Percentiles rank a stretch among this genome's conserved stretches.
Conservation (phyloP, 441 rosid species). For the Syzygium syzygioides region DNA sequence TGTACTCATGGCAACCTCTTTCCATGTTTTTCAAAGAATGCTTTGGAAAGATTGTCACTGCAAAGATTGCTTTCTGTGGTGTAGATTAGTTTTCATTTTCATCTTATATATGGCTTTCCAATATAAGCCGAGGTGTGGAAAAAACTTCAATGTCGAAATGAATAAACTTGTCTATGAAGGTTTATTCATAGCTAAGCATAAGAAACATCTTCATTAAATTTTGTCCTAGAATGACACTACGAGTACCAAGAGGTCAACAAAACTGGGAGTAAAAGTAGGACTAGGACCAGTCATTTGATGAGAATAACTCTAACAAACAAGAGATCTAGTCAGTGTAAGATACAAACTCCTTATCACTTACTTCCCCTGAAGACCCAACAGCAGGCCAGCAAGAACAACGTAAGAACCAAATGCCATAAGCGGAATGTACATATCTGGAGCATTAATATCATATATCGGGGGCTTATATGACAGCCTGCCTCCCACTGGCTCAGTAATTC, state of each 20-base stretch:
- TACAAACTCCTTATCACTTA: background rate
- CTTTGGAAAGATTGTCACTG: background rate
- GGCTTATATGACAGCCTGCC: background rate
- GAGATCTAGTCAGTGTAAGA: background rate
- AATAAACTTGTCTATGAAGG: background rate
- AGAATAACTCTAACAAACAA: background rate
- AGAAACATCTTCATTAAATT: background rate
- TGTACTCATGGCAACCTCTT: background rate
- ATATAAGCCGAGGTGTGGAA: background rate
- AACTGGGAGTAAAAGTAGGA: background rate
- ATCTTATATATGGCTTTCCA: background rate
- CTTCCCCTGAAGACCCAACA: background rate
- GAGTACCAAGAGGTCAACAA: background rate
- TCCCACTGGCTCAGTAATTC: background rate
- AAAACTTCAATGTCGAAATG: background rate
- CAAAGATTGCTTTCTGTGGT: background rate
- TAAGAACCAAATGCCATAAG: background rate
- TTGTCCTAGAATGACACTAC: background rate
- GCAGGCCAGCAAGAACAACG: background rate
- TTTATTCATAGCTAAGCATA: background rate
- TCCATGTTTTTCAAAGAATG: background rate
- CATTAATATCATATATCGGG: background rate
- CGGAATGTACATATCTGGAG: background rate
- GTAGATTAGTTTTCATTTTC: background rate
- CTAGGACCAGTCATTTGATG: background rate